phyloP scores from a whole-genome alignment of 257 asterid species.

The Lithospermum erythrorhizon region DNA sequence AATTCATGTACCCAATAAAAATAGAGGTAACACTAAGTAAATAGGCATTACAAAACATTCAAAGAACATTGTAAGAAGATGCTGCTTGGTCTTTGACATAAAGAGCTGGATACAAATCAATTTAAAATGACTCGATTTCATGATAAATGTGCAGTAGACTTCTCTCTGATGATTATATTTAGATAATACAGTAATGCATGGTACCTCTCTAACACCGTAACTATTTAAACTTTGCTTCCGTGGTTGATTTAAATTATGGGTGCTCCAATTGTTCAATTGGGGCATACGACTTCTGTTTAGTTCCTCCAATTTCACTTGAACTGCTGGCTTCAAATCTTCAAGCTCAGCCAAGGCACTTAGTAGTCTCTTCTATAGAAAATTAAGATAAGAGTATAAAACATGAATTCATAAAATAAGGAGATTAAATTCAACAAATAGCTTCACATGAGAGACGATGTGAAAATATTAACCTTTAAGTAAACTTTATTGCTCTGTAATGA shows the following conservation, averaged over 20 bases:
- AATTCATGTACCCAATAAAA: too few relatives aligned
- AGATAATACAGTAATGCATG: neutral
- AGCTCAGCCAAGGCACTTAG: conserved; percentile 61
- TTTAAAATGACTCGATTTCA: too few relatives aligned
- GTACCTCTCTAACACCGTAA: conserved; percentile 44
- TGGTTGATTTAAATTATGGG: conserved; percentile 25
- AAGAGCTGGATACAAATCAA: too few relatives aligned
- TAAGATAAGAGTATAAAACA: conserved; percentile 7
- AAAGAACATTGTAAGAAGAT: too few relatives aligned
- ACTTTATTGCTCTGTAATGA: conserved; percentile 44
- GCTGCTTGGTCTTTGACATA: too few relatives aligned
- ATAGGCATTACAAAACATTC: too few relatives aligned
- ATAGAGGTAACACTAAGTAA: too few relatives aligned
- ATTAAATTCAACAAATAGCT: neutral
- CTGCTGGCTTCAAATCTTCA: conserved; percentile 74
- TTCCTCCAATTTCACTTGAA: conserved; percentile 56
- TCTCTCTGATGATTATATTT: neutral
- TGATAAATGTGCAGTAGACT: neutral
- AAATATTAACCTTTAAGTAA: conserved; percentile 40
- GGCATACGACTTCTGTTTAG: conserved; percentile 31
- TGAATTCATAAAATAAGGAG: conserved; percentile 3
- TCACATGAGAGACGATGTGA: conserved; percentile 2
- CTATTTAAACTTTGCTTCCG: conserved; percentile 29
- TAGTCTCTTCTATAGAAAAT: conserved; percentile 38
- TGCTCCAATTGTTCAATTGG: conserved; percentile 29